A percentile compares a stretch with the other conserved stretches of the same genome.
phyloP scores from a whole-genome alignment of 306 rosid genomes.

The Castanea crenata region DNA sequence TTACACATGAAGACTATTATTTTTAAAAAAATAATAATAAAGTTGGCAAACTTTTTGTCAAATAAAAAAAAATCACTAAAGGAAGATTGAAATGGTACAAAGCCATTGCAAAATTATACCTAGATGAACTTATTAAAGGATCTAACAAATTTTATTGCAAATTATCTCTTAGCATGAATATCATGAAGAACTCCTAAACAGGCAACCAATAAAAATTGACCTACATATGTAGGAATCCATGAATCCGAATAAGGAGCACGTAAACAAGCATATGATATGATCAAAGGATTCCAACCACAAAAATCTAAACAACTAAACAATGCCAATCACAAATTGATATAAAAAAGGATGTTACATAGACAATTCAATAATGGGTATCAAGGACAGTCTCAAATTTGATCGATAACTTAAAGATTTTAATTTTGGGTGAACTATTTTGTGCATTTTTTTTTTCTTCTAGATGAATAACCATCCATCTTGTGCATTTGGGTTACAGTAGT shows the following conservation, averaged over 20 bases:
- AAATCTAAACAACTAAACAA: neutral
- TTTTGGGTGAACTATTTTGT: too few species aligned
- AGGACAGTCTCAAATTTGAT: too few species aligned
- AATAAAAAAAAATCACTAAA: neutral
- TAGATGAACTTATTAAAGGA: neutral
- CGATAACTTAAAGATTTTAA: too few species aligned
- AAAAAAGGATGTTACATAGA: too few species aligned
- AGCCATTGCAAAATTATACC: neutral
- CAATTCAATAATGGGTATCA: too few species aligned
- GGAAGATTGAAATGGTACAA: neutral
- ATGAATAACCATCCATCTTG: too few species aligned
- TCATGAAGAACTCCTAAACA: neutral
- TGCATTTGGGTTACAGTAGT: too few species aligned
- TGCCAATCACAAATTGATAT: too few species aligned
- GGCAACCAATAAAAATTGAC: neutral
- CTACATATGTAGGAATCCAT: neutral
- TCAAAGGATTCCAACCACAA: neutral
- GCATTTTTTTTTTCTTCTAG: too few species aligned
- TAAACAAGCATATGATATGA: neutral
- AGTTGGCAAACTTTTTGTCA: neutral
- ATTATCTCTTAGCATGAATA: neutral
- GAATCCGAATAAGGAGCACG: neutral
- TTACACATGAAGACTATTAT: neutral
- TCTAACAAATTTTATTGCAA: neutral
- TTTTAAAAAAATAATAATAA: too few species aligned